These are phyloP conservation scores for Berberis vulgaris DNA, from an alignment of 164 flowering plant genomes.

Conservation along the genomic window DNA sequence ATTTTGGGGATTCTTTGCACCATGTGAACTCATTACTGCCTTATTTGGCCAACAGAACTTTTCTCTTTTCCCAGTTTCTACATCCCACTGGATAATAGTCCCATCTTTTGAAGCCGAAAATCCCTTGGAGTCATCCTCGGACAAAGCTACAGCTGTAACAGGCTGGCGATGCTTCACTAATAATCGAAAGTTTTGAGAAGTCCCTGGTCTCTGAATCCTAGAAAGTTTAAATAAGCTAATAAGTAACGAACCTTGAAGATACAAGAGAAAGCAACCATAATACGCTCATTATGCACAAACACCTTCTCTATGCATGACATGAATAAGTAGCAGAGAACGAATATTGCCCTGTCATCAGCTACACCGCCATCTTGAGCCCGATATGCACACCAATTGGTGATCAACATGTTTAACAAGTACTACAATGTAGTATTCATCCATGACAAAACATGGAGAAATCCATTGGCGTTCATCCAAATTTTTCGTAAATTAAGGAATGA, in stretches of 20 bases:
- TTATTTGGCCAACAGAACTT: constrained; percentile 75
- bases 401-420: background rate
- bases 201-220: constrained; percentile 65
- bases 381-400: background rate
- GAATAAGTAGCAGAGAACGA: background rate
- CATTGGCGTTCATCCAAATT: background rate
- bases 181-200: constrained; percentile 36
- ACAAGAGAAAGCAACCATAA: background rate
- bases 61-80: constrained; percentile 62
- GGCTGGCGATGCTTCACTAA: constrained; percentile 67
- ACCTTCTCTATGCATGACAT: background rate
- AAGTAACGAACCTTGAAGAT: background rate
- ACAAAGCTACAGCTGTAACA: constrained; percentile 75
- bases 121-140: constrained; percentile 73
- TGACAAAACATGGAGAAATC: background rate
- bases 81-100: constrained; percentile 77
- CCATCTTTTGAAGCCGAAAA: constrained; percentile 98
- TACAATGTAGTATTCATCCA: background rate
- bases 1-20: constrained; percentile 59
- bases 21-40: constrained; percentile 58
- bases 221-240: constrained; percentile 5
- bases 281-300: background rate
- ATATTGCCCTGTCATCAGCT: background rate
- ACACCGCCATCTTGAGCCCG: background rate
- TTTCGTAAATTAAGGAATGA: too few species aligned